Base-by-base conservation (phyloP, 768 basidiomycete species). In the Boletellus emodensis region DNA sequence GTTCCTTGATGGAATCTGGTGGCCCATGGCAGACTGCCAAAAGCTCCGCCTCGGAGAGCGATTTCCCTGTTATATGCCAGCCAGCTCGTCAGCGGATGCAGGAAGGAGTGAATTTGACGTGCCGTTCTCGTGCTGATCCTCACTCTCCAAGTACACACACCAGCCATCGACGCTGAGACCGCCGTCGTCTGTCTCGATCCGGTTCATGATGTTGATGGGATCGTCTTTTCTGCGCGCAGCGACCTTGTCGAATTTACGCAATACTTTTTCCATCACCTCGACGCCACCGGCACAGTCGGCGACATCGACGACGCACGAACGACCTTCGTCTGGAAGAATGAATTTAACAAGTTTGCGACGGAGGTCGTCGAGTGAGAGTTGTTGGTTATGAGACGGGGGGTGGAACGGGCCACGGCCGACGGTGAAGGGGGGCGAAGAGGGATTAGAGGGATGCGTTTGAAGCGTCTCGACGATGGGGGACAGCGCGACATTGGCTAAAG, bases 281-380 rank as follows among this genome's bases (percentile, higher is more conserved):
- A 87, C 76, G 9, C 93, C 94, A 24, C 84, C 85, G 2, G 75
- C 75, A 61, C 90, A 94, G 24, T 89, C 82, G 3, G 83, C 80
- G 13, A 93, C 84, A 62, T 94, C 85, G 52, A 98, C 82, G 1
- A 86, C 85, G 48, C 79, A 81, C 5, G 84, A 79, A 39, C 84
- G 79, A 3, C 86, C 84, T 60, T 91, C 92, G 11, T 93, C 94
- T 2, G 85, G 85, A 37, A 94, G 75, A 17, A 79, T 74, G 64
- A 99, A 96, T 65, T 94, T 97, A 61, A 99, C 85, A 18, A 90
- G 72, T 66, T 90, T 92, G 49, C 85, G 77, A 41, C 88, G 78
- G 47, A 94, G 72, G 54, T 94, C 90, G 42, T 93, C 89, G 15
- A 90, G 70, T 0, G 85, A 83, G 20, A 79, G 73, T 5, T 74